Evolutionary conservation across 1,284 basidiomycete genomes (phyloP).

Genomic region (Fomitopsis palustris): DNA sequence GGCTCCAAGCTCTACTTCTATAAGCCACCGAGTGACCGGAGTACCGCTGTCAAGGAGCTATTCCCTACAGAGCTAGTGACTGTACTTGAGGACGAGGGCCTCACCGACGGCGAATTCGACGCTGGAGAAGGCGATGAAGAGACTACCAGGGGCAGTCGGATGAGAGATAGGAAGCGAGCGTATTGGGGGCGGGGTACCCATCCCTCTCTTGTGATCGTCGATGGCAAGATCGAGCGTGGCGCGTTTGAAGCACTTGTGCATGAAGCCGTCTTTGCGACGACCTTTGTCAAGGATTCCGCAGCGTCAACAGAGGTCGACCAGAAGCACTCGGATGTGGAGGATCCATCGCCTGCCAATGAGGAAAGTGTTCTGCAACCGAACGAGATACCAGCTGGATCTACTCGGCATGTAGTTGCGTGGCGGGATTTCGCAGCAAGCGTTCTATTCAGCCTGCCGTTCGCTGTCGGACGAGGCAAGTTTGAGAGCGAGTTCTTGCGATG

Average conservation of each 20-base stretch:
- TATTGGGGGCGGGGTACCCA: slow-evolving; percentile 79
- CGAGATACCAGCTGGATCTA: not conserved
- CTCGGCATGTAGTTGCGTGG: slow-evolving; percentile 37
- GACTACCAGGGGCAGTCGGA: slow-evolving; percentile 24
- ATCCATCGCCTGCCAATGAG: not conserved
- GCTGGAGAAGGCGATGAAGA: slow-evolving; percentile 30
- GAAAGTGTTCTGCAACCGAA: not conserved
- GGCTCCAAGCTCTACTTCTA: slow-evolving; percentile 81
- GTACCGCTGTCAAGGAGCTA: slow-evolving; percentile 60
- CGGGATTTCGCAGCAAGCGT: slow-evolving; percentile 58
- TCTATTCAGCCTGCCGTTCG: slow-evolving; percentile 53
- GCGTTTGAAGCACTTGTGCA: slow-evolving; percentile 75
- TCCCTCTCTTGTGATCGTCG: slow-evolving; percentile 57
- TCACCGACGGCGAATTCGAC: slow-evolving; percentile 20
- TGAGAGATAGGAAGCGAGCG: slow-evolving; percentile 42
- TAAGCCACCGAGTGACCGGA: slow-evolving; percentile 71
- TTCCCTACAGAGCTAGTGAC: slow-evolving; percentile 66
- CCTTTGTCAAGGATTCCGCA: slow-evolving; percentile 35
- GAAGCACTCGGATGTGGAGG: not conserved
- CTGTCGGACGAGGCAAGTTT: slow-evolving; percentile 53
- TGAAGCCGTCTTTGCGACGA: slow-evolving; percentile 76
- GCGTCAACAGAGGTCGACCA: slow-evolving; percentile 1
- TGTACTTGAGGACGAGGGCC: slow-evolving; percentile 43
- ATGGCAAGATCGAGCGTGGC: slow-evolving; percentile 52
- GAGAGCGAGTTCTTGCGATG: slow-evolving; percentile 69